phyloP scores from a whole-genome alignment of 352 stramenopile species.

The Phytophthora pluvialis region DNA sequence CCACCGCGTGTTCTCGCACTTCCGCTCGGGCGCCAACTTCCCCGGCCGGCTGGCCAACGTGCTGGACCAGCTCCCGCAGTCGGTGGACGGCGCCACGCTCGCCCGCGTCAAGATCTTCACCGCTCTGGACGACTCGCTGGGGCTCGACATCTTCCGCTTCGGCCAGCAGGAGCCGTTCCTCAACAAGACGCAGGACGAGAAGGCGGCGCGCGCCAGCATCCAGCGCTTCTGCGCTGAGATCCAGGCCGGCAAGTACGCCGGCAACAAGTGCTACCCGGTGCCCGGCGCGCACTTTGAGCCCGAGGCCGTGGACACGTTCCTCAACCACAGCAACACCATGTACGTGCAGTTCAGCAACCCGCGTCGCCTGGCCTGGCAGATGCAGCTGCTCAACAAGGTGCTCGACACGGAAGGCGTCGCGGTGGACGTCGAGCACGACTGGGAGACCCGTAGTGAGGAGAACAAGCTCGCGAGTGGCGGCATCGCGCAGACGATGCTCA shows the following conservation, averaged over 20 bases:
- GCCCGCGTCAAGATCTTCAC: conserved; percentile 93
- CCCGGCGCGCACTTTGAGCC: conserved; percentile 66
- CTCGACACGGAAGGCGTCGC: conserved; percentile 76
- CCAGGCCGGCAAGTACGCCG: conserved; percentile 72
- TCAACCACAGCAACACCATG: conserved; percentile 77
- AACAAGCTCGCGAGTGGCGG: conserved; percentile 73
- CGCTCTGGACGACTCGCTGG: conserved; percentile 82
- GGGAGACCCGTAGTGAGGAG: conserved; percentile 81
- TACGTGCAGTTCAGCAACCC: conserved; percentile 87
- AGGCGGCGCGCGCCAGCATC: conserved; percentile 58
- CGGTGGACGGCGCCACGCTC: conserved; percentile 65
- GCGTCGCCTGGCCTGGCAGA: conserved; percentile 76
- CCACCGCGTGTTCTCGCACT: conserved; percentile 83
- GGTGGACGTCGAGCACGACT: conserved; percentile 83
- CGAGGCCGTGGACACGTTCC: conserved; percentile 65
- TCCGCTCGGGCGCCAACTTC: conserved; percentile 82
- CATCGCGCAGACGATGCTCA: conserved; percentile 83
- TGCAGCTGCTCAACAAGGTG: conserved; percentile 67
- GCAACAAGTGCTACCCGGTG: conserved; percentile 56
- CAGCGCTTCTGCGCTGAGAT: conserved; percentile 76
- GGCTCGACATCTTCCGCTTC: conserved; percentile 89
- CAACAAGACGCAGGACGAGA: conserved; percentile 62
- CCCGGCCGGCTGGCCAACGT: conserved; percentile 76
- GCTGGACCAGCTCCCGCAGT: conserved; percentile 69
- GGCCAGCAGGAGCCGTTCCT: conserved; percentile 78